Percentiles rank a stretch among this genome's conserved stretches.
phyloP scores from a whole-genome alignment of 2,329 filamentous ascomycete genomes.

The Botryotinia convoluta region DNA sequence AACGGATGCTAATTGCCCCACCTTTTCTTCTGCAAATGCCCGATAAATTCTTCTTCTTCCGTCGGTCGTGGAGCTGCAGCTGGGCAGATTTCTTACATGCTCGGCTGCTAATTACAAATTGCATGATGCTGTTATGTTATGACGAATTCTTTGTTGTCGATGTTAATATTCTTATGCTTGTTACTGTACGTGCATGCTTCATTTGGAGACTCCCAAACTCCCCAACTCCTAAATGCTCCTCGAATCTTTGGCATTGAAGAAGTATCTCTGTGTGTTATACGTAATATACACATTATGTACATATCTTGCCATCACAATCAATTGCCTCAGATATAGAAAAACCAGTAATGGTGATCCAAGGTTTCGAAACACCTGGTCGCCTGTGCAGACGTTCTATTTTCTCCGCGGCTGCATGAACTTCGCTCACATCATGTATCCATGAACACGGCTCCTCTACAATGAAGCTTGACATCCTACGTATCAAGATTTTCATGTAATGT shows the following conservation, averaged over 20 bases:
- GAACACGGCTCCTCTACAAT: conserved; percentile 2
- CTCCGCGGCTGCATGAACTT: conserved; percentile 17
- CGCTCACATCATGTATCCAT: conserved; percentile 11
- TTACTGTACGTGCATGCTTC: background rate
- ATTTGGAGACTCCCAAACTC: background rate
- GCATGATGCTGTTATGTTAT: background rate
- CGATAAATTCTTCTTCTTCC: conserved; percentile 11
- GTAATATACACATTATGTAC: background rate
- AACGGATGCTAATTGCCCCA: conserved; percentile 15
- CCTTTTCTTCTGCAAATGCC: conserved; percentile 16
- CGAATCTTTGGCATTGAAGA: background rate
- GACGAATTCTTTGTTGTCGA: background rate
- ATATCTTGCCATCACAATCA: background rate
- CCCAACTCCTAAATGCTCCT: background rate
- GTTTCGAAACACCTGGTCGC: background rate
- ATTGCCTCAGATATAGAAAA: background rate
- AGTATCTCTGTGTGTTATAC: background rate
- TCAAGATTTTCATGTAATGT: background rate
- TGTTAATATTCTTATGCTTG: background rate
- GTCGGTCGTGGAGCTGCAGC: conserved; percentile 15
- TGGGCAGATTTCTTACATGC: conserved; percentile 14
- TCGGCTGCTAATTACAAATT: background rate
- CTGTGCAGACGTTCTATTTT: conserved; percentile 15
- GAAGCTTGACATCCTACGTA: conserved; percentile 6
- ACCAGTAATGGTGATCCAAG: background rate